phyloP scores from a whole-genome alignment of 352 stramenopile genomes.

The Elongisporangium anandrum region DNA sequence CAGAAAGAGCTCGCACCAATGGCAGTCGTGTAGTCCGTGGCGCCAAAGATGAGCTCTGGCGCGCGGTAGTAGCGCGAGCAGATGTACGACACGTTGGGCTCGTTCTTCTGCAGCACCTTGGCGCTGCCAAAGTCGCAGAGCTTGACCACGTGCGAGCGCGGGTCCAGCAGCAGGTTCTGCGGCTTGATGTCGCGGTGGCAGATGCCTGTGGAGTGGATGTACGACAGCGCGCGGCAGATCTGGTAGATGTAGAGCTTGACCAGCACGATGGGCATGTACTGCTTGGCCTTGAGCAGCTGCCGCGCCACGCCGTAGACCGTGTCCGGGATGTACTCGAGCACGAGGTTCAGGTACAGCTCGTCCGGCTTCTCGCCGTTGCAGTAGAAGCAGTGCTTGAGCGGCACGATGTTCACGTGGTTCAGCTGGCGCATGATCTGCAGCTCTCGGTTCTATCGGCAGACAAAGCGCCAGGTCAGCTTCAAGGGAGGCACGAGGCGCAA shows the following conservation, averaged over 20 bases:
- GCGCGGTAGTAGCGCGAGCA: slow-evolving; percentile 99
- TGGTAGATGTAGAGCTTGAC: slow-evolving; percentile 99
- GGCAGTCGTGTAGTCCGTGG: slow-evolving; percentile 99
- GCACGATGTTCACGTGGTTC: slow-evolving; percentile 98
- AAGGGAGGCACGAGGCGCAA: too few relatives aligned
- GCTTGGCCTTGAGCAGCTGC: slow-evolving; percentile 96
- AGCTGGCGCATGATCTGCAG: slow-evolving; percentile 99
- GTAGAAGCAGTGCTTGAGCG: slow-evolving; percentile 99
- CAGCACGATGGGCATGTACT: slow-evolving; percentile 95
- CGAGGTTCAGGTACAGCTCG: slow-evolving; percentile 98
- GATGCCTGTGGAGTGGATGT: slow-evolving; percentile 98
- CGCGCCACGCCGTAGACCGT: slow-evolving; percentile 97
- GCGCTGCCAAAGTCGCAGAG: slow-evolving; percentile 99
- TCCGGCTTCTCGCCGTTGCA: slow-evolving; percentile 94
- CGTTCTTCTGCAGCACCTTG: slow-evolving; percentile 94
- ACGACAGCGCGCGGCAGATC: slow-evolving; percentile 95
- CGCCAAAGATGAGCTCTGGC: slow-evolving; percentile 99
- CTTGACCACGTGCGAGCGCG: slow-evolving; percentile 96
- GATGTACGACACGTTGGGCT: slow-evolving; percentile 99
- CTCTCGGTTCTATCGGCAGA: slow-evolving; percentile 91
- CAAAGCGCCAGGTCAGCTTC: too few relatives aligned
- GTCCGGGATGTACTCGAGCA: slow-evolving; percentile 99
- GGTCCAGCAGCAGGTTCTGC: slow-evolving; percentile 98
- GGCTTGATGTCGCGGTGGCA: slow-evolving; percentile 99
- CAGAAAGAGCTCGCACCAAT: slow-evolving; percentile 69